A percentile compares a stretch with the other conserved stretches of the same genome.
These are phyloP conservation scores for Hypsizygus marmoreus DNA, from an alignment of 768 basidiomycete species.

Conservation along the genomic window DNA sequence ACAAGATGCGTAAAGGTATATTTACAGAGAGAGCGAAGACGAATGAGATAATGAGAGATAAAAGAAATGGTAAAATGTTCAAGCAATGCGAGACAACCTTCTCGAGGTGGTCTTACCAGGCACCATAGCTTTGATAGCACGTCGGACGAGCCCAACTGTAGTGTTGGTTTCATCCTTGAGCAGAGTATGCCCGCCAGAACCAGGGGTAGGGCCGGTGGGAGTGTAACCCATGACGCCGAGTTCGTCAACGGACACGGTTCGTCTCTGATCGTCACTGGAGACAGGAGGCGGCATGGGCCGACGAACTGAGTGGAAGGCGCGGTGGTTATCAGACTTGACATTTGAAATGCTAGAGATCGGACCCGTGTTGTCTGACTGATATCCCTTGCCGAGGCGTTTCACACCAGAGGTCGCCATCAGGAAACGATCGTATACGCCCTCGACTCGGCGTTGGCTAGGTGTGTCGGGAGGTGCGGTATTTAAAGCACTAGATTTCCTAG, in stretches of 20 bases:
- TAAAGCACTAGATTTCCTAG: constrained; percentile 40
- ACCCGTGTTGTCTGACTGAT: constrained; percentile 67
- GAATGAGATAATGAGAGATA: constrained; percentile 1
- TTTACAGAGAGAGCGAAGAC: not conserved
- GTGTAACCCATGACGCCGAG: constrained; percentile 53
- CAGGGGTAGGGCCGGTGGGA: constrained; percentile 24
- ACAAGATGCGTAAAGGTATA: constrained; percentile 1
- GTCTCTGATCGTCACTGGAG: constrained; percentile 61
- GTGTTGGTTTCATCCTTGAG: constrained; percentile 50
- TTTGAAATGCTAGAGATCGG: constrained; percentile 37
- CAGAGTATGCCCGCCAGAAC: constrained; percentile 18
- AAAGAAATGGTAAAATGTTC: constrained; percentile 12
- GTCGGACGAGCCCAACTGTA: constrained; percentile 59
- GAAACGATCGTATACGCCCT: constrained; percentile 81
- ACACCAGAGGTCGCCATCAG: constrained; percentile 82
- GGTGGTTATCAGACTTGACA: constrained; percentile 36
- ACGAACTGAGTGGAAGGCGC: constrained; percentile 49
- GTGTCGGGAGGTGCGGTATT: constrained; percentile 46
- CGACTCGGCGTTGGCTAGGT: constrained; percentile 60
- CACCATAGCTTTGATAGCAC: constrained; percentile 77
- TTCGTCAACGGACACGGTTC: constrained; percentile 61
- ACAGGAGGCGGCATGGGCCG: constrained; percentile 72
- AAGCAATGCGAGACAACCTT: constrained; percentile 46
- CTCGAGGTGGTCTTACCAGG: constrained; percentile 60
- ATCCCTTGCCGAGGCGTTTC: constrained; percentile 78